Evolutionary conservation across 2,329 filamentous ascomycete species (phyloP).

Genomic region (Fusarium buharicum): DNA sequence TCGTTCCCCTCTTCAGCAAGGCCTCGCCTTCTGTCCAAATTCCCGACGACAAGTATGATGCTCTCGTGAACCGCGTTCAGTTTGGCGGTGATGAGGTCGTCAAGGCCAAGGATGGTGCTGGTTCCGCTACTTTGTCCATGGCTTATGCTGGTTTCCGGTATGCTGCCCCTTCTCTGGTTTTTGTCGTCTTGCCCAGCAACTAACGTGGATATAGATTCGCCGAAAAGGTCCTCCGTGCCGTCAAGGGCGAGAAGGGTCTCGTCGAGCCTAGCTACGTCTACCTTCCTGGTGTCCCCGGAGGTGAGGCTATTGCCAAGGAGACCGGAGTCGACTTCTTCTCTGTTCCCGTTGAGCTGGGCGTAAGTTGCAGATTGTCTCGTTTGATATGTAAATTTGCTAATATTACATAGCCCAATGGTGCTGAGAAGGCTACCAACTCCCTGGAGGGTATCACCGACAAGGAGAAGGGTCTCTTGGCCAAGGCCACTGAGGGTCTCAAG

Average conservation of each 20-base stretch:
- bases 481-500: slow-evolving; percentile 80
- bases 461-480: slow-evolving; percentile 88
- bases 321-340: slow-evolving; percentile 95
- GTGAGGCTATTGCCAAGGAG: slow-evolving; percentile 84
- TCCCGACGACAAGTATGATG: slow-evolving; percentile 88
- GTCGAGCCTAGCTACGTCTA: slow-evolving; percentile 97
- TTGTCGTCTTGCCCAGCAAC: slow-evolving; percentile 1
- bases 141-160: slow-evolving; percentile 94
- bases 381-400: slow-evolving; percentile 45
- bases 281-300: slow-evolving; percentile 87
- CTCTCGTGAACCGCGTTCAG: slow-evolving; percentile 92
- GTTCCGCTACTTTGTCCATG: slow-evolving; percentile 93
- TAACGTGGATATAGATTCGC: slow-evolving; percentile 73
- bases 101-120: slow-evolving; percentile 91
- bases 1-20: slow-evolving; percentile 97
- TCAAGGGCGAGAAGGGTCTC: slow-evolving; percentile 89
- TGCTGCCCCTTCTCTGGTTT: background rate
- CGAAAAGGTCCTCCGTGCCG: slow-evolving; percentile 90
- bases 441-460: slow-evolving; percentile 80
- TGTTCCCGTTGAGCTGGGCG: slow-evolving; percentile 92
- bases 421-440: slow-evolving; percentile 84
- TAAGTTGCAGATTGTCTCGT: slow-evolving; percentile 61
- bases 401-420: slow-evolving; percentile 75
- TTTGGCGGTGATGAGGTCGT: slow-evolving; percentile 98
- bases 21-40: slow-evolving; percentile 82